Evolutionary conservation across 2,329 filamentous ascomycete species (phyloP).

Genomic region (Claviceps spartinae): DNA sequence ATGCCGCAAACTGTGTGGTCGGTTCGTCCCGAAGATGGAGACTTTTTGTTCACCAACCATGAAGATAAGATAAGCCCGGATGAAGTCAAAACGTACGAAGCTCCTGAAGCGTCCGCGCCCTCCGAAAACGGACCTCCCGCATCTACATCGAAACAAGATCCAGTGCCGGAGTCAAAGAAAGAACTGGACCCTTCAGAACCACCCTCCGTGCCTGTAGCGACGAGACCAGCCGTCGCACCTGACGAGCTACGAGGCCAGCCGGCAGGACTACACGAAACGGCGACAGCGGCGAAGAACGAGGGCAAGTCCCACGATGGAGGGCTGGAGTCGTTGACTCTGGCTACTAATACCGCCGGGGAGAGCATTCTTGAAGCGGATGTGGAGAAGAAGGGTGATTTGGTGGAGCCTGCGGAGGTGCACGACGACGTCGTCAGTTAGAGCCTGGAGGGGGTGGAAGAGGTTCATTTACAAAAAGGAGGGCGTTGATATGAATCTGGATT

Average conservation of each 20-base stretch:
- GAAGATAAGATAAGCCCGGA: slow-evolving; percentile 6
- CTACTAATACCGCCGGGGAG: slow-evolving; percentile 30
- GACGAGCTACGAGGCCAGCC: neutral
- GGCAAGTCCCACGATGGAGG: slow-evolving; percentile 1
- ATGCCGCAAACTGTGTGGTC: slow-evolving; percentile 35
- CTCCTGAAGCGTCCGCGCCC: neutral
- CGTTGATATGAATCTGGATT: too few relatives aligned
- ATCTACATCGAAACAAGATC: neutral
- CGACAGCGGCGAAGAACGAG: neutral
- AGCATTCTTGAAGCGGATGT: slow-evolving; percentile 26
- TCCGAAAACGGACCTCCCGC: neutral
- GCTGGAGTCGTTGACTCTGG: slow-evolving; percentile 22
- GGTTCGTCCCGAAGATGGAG: slow-evolving; percentile 36
- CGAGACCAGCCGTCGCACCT: neutral
- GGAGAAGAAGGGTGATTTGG: slow-evolving; percentile 19
- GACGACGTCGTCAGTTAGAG: slow-evolving; percentile 20
- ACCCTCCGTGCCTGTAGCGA: neutral
- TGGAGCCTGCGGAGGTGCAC: slow-evolving; percentile 23
- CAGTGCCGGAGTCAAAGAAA: neutral
- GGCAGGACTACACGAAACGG: neutral
- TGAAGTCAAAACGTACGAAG: slow-evolving; percentile 5
- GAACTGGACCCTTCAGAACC: neutral
- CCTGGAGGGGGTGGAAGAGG: too few relatives aligned
- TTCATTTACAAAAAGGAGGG: too few relatives aligned
- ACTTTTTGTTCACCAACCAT: slow-evolving; percentile 18